Conservation (phyloP, 2,329 filamentous ascomycete species). For the Nemania serpens region DNA sequence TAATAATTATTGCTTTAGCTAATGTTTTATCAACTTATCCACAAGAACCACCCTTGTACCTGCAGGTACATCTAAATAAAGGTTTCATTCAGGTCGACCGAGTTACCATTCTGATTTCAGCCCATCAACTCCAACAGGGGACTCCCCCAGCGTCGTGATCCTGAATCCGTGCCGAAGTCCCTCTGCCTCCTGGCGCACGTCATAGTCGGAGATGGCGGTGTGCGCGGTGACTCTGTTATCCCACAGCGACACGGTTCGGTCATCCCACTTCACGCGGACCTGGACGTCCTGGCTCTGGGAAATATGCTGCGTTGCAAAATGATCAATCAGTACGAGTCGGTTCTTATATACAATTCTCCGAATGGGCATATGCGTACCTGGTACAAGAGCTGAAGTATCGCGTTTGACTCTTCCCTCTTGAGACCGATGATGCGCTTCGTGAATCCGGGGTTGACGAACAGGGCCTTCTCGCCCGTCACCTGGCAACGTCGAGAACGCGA, state of each 20-base stretch:
- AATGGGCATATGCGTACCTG: conserved; percentile 35
- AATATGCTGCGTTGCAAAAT: conserved; percentile 44
- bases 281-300: conserved; percentile 67
- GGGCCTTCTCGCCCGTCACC: conserved; percentile 68
- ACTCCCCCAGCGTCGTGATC: conserved; percentile 47
- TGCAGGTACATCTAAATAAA: no score
- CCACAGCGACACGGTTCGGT: conserved; percentile 70
- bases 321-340: background rate
- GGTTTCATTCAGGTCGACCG: no score
- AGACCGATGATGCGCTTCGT: conserved; percentile 59
- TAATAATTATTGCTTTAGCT: no score
- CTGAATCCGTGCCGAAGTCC: conserved; percentile 48
- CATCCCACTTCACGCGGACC: conserved; percentile 67
- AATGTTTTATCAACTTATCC: no score
- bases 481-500: no score
- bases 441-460: conserved; percentile 67
- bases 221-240: conserved; percentile 62
- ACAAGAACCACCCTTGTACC: no score
- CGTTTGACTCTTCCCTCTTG: conserved; percentile 70
- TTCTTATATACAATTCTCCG: background rate
- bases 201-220: conserved; percentile 51
- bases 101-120: conserved; percentile 44
- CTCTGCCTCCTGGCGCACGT: conserved; percentile 47
- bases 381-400: conserved; percentile 72
- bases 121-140: conserved; percentile 45